A percentile compares a stretch with the other conserved stretches of the same genome.
phyloP scores from a whole-genome alignment of 352 stramenopile species.

The Aphanomyces stellatus region DNA sequence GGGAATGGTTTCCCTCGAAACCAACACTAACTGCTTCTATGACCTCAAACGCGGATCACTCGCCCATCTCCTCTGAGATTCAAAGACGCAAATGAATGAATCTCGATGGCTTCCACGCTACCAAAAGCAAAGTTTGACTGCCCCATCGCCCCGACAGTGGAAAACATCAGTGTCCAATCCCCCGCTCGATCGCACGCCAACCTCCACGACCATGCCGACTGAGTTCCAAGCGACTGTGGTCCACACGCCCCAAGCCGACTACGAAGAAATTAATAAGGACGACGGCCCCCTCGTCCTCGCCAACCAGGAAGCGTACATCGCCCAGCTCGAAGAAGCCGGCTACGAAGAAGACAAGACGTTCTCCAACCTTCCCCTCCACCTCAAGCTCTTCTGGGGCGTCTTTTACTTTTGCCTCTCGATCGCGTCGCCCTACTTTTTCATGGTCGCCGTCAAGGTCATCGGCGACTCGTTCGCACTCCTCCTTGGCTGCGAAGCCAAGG shows the following conservation, averaged over 20 bases:
- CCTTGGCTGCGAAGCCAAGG: conserved; percentile 29
- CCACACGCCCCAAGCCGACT: not conserved
- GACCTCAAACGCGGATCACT: no score
- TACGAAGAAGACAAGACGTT: conserved; percentile 11
- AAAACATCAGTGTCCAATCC: not conserved
- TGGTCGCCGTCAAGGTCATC: conserved; percentile 41
- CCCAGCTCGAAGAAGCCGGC: not conserved
- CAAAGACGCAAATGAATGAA: not conserved
- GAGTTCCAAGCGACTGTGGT: not conserved
- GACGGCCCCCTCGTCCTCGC: not conserved
- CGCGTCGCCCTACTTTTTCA: conserved; percentile 41
- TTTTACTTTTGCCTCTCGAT: conserved; percentile 21
- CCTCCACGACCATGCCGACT: not conserved
- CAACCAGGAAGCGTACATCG: not conserved
- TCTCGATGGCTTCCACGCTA: not conserved
- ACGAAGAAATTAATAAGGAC: not conserved
- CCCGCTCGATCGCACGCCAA: no score
- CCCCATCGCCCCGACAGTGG: not conserved
- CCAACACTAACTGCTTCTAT: no score
- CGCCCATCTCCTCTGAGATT: not conserved
- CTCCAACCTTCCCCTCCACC: not conserved
- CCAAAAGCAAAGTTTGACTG: not conserved
- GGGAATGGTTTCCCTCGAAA: no score
- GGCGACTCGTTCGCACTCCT: conserved; percentile 33
- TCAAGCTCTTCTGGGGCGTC: conserved; percentile 6